phyloP scores from a whole-genome alignment of 2,329 filamentous ascomycete species.

The Penicillium brasilianum region DNA sequence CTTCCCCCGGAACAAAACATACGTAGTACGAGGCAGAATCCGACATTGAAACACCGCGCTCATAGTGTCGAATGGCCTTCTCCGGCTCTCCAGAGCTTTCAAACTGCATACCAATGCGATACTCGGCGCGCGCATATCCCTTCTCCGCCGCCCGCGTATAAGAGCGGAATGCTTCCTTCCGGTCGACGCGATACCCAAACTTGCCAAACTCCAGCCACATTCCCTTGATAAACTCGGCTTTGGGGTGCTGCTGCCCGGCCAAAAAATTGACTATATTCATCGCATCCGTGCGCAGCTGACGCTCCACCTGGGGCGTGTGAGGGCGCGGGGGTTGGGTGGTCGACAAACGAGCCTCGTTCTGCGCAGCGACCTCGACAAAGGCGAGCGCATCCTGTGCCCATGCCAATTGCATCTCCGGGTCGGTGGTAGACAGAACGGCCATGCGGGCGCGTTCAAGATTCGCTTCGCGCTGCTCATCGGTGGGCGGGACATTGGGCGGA shows the following conservation, averaged over 20 bases:
- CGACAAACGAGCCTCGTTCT: conserved; percentile 73
- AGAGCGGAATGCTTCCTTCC: conserved; percentile 88
- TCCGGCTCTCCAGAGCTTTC: conserved; percentile 91
- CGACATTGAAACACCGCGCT: conserved; percentile 74
- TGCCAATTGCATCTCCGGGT: conserved; percentile 93
- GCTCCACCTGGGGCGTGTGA: conserved; percentile 82
- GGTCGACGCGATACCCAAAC: conserved; percentile 87
- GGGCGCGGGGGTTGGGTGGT: conserved; percentile 66
- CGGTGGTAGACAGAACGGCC: conserved; percentile 87
- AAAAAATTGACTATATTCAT: conserved; percentile 91
- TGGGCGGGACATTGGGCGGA: conserved; percentile 87
- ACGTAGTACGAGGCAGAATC: conserved; percentile 85
- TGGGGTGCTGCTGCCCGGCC: conserved; percentile 88
- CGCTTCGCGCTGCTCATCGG: conserved; percentile 91
- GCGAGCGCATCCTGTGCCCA: conserved; percentile 93
- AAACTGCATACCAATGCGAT: conserved; percentile 97
- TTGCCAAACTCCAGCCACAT: conserved; percentile 99
- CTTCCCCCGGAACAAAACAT: conserved; percentile 29
- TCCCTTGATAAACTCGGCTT: conserved; percentile 89
- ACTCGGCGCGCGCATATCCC: conserved; percentile 87
- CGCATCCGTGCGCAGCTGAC: conserved; percentile 84
- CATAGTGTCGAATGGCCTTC: conserved; percentile 91
- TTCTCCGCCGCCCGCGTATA: conserved; percentile 86
- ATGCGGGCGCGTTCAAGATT: conserved; percentile 83
- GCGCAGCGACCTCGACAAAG: conserved; percentile 82